A percentile compares a stretch with the other conserved stretches of the same genome.
Conservation (phyloP, 2,329 filamentous ascomycete genomes). For the Diaporthe nobilis region DNA sequence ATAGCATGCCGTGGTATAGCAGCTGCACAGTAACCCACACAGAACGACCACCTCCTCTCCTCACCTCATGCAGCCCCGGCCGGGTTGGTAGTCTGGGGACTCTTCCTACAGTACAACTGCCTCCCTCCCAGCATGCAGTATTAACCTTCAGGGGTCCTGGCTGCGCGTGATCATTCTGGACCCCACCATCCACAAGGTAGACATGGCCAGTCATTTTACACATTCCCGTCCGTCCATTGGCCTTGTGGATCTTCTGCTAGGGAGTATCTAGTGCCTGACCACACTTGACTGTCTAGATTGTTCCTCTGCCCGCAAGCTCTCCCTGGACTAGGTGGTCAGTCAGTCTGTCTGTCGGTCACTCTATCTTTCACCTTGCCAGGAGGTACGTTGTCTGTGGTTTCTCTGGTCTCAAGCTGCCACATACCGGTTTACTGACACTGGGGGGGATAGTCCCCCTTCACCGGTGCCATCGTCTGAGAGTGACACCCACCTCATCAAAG, state of each 20-base stretch:
- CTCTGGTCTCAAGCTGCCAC: constrained; percentile 1
- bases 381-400: neutral
- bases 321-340: neutral
- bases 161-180: constrained; percentile 31
- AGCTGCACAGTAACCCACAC: constrained; percentile 23
- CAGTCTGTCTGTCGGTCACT: constrained; percentile 2
- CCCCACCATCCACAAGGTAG: constrained; percentile 25
- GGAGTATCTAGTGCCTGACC: constrained; percentile 21
- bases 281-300: neutral
- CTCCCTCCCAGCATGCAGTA: constrained; percentile 16
- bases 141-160: constrained; percentile 21
- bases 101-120: neutral
- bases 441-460: neutral
- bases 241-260: constrained; percentile 20
- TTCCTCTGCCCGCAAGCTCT: neutral
- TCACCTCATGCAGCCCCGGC: constrained; percentile 5
- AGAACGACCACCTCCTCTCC: constrained; percentile 7
- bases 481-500: constrained; percentile 3
- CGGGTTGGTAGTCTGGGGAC: neutral
- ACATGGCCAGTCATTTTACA: constrained; percentile 27
- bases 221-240: constrained; percentile 12
- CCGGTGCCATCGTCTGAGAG: neutral
- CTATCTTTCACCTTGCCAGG: neutral
- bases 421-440: neutral
- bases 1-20: constrained; percentile 2